Conservation (phyloP, 2,329 filamentous ascomycete genomes). For the Ceratocystis alfenasii region DNA sequence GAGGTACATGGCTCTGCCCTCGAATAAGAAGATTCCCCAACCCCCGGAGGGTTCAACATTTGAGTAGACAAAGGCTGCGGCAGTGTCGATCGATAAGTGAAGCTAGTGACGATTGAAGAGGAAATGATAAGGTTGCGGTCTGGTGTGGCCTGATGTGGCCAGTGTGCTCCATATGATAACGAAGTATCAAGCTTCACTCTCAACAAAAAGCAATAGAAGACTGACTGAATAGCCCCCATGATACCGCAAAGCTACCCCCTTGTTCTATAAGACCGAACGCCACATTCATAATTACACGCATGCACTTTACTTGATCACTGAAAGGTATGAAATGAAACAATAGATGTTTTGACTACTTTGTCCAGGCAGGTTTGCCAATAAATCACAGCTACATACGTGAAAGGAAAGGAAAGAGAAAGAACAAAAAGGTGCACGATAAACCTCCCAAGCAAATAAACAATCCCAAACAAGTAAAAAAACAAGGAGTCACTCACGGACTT, state of each 20-base stretch:
- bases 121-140: background rate
- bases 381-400: background rate
- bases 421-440: no score
- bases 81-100: background rate
- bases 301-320: background rate
- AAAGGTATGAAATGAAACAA: background rate
- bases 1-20: constrained; percentile 84
- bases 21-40: constrained; percentile 91
- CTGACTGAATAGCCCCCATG: background rate
- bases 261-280: background rate
- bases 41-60: constrained; percentile 67
- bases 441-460: background rate
- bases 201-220: background rate
- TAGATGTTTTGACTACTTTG: background rate
- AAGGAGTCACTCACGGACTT: background rate
- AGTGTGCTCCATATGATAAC: background rate
- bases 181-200: background rate
- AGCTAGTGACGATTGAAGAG: no score
- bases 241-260: background rate
- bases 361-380: background rate
- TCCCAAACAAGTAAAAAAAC: background rate
- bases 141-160: background rate
- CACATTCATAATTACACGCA: background rate
- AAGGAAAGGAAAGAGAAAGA: no score
- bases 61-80: constrained; percentile 15